phyloP scores from a whole-genome alignment of 2,329 filamentous ascomycete species.

The Pseudocercospora cruenta region DNA sequence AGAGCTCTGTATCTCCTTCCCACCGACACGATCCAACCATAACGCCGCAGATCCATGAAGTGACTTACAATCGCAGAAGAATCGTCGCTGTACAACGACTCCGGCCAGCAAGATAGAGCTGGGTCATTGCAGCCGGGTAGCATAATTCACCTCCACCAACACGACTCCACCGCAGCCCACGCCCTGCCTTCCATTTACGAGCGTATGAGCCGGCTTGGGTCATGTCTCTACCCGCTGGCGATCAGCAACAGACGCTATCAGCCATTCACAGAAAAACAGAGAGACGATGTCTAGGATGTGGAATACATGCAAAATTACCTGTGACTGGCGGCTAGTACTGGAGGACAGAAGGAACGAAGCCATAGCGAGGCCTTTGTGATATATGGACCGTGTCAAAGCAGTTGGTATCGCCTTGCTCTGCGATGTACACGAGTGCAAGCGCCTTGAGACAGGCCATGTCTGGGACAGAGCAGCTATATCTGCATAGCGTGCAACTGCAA shows the following conservation, averaged over 20 bases:
- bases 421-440: background rate
- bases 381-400: background rate
- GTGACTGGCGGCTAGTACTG: background rate
- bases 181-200: background rate
- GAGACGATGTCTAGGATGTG: background rate
- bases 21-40: background rate
- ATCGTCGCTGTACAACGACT: too few relatives aligned
- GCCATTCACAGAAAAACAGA: background rate
- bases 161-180: background rate
- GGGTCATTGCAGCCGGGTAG: background rate
- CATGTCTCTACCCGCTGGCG: background rate
- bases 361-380: background rate
- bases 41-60: background rate
- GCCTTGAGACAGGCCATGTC: background rate
- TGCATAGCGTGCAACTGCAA: background rate
- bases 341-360: background rate
- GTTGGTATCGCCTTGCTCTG: too few relatives aligned
- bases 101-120: too few relatives aligned
- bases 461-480: background rate
- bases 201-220: background rate
- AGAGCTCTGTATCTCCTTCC: too few relatives aligned
- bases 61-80: too few relatives aligned
- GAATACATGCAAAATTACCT: background rate
- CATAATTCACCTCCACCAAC: background rate
- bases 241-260: background rate